These are phyloP conservation scores for Ceratocystis albifundus DNA, from an alignment of 2,329 filamentous ascomycete genomes.

Conservation along the genomic window DNA sequence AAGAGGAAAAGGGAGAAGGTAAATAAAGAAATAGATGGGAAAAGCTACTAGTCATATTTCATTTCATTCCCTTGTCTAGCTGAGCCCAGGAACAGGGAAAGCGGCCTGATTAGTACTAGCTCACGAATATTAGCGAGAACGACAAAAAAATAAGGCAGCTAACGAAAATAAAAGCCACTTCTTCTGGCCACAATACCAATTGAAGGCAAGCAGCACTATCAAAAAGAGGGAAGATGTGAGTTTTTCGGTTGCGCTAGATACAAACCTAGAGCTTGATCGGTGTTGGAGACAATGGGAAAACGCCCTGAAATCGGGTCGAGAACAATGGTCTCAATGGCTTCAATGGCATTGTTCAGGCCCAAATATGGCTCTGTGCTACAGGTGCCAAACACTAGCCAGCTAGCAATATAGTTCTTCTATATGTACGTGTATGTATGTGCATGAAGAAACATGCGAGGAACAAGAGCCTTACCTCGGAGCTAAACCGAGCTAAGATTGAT, in stretches of 20 bases:
- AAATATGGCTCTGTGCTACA: not conserved
- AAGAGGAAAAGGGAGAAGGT: not conserved
- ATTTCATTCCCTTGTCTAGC: slow-evolving; percentile 8
- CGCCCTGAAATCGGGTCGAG: not conserved
- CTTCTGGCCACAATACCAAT: not conserved
- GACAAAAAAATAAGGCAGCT: not conserved
- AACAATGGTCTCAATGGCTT: not conserved
- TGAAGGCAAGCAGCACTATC: not conserved
- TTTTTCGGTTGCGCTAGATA: not conserved
- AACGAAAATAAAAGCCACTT: not conserved
- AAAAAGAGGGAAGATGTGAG: not conserved
- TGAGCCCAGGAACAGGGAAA: slow-evolving; percentile 9
- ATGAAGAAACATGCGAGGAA: not conserved
- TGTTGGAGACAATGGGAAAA: not conserved
- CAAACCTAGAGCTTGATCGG: not conserved
- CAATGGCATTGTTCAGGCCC: not conserved
- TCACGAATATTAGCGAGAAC: not conserved
- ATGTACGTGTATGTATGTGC: not conserved
- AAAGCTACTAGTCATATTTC: not conserved
- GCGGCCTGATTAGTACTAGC: not conserved
- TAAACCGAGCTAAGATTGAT: too few species aligned
- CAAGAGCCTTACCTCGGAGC: not conserved
- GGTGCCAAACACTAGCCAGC: not conserved
- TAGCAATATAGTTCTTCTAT: not conserved
- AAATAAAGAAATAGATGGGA: not conserved